Evolutionary conservation across 139 green algal species (phyloP), one percentile per base, ranked within the genome.

Genomic region (Parachlorella kessleri): DNA sequence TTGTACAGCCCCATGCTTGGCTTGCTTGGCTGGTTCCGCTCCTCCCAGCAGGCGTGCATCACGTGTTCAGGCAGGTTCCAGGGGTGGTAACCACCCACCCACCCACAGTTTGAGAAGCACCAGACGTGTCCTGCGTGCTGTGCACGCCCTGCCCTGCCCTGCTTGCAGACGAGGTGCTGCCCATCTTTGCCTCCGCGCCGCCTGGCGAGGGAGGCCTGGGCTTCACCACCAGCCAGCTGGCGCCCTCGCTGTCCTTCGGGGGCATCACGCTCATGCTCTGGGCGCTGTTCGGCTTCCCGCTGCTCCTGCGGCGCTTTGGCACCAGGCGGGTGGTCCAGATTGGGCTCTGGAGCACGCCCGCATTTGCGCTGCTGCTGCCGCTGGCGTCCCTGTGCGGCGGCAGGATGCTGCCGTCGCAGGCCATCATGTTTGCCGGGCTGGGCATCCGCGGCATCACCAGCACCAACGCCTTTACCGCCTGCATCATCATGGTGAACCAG

Each of bases 401-500:
- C 37, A 24, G n/a, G 39, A 64, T 35, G 32, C 26, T 42, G 32
- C 74, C 41, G 59, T 73, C 32, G 59, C 80, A 85, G 68, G 40
- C 36, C 4, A 6, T 81, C 5, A 69, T 85, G 53, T 85, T 81
- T 55, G 28, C 74, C 40, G 63, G 55, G n/a, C 36, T 81, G 39
- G 73, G 69, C 37, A 28, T 81, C 10, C 75, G 73, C 38, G 75
- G 55, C 40, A 37, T 67, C 32, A 23, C 67, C 36, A 71, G 55
- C 55, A 84, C 76, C 79, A 81, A 65, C 53, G 80, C 84, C 23
- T 93, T 92, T 83, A 94, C 86, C 4, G 75, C 77, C 18, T 78
- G 86, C 48, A 90, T 93, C 70, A 90, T 94, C 36, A 42, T 91
- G n/a, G 89, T 94, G 23, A 93, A 93, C 54, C 66, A 80, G 21